phyloP scores from a whole-genome alignment of 2,329 filamentous ascomycete genomes.

The Sordariomycetes sp. region DNA sequence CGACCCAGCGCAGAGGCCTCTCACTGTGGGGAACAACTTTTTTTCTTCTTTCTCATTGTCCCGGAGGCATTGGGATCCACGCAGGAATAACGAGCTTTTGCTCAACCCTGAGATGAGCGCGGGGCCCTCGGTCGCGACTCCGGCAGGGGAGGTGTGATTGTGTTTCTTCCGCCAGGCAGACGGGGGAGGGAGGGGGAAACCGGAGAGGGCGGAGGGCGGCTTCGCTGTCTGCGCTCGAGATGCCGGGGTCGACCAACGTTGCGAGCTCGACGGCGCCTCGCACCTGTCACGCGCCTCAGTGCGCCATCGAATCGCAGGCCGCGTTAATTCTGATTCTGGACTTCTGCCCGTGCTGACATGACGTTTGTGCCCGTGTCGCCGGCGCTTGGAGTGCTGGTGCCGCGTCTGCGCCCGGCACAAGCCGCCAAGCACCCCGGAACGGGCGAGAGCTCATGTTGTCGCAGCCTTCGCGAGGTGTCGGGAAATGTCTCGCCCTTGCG shows the following conservation, averaged over 20 bases:
- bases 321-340: neutral
- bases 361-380: neutral
- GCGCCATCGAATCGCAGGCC: constrained; percentile 1
- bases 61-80: neutral
- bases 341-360: neutral
- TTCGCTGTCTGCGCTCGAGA: neutral
- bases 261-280: neutral
- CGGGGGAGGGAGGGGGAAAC: neutral
- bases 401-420: neutral
- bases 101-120: neutral
- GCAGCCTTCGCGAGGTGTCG: neutral
- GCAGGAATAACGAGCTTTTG: neutral
- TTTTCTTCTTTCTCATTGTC: neutral
- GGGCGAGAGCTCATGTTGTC: neutral
- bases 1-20: neutral
- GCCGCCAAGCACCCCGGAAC: neutral
- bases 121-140: neutral
- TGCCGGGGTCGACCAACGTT: neutral
- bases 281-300: constrained; percentile 1
- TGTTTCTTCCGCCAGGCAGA: neutral
- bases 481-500: neutral
- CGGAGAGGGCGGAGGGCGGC: neutral
- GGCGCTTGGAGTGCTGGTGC: neutral
- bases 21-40: neutral
- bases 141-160: neutral